phyloP scores from a whole-genome alignment of 176 grass and related monocot genomes.

The Eragrostis nindensis region DNA sequence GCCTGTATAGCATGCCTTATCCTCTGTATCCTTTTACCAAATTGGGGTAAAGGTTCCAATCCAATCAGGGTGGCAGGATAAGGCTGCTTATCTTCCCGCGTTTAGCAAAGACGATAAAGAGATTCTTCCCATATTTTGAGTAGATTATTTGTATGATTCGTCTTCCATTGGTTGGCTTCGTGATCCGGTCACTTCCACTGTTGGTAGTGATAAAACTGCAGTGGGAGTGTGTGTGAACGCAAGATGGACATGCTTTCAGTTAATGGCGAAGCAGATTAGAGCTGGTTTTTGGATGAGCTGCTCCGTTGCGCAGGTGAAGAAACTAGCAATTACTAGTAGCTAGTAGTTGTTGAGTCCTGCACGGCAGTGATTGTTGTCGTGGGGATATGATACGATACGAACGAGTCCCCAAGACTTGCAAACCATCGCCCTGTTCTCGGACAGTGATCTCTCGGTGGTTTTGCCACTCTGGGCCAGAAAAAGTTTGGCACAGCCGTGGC shows the following conservation, averaged over 20 bases:
- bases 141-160: background rate
- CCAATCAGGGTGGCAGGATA: conserved; percentile 9
- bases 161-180: background rate
- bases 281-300: background rate
- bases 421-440: background rate
- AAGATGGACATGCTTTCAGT: no score
- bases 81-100: conserved; percentile 6
- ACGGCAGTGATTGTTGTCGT: background rate
- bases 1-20: conserved; percentile 2
- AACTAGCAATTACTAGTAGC: background rate
- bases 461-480: background rate
- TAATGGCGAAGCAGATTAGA: background rate
- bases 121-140: background rate
- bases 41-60: background rate
- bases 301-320: background rate
- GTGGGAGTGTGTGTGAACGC: background rate
- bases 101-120: background rate
- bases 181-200: background rate
- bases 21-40: background rate
- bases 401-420: background rate
- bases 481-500: background rate
- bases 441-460: background rate
- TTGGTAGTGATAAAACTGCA: background rate
- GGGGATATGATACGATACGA: background rate
- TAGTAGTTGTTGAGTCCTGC: background rate